Base-by-base conservation (phyloP, 2,329 filamentous ascomycete genomes). In the Fusarium sp. region DNA sequence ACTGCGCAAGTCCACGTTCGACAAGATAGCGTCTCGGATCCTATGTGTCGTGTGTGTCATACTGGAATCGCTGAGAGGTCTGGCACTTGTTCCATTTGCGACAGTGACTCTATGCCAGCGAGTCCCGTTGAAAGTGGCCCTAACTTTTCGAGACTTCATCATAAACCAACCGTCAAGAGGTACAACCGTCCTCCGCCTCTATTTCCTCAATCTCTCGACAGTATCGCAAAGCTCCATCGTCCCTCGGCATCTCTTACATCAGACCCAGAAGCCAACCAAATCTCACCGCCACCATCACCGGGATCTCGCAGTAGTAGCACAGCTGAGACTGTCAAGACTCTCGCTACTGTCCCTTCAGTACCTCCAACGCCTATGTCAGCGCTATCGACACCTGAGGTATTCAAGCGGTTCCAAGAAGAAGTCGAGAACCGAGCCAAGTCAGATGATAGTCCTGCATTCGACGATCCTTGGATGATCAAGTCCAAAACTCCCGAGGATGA, bases 41-140 rank as follows among this genome's bases (percentile, higher is more conserved):
- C 66, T 2, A 54, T 72, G 40, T 76, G 74, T 12, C 62, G 72
- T 3, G 45, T 68, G 16, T 76, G 74, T 13, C 71, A 76, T 7
- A 61, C 56, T 14, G 65, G 71, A 18, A 49, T 74, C 13, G 74
- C 74, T 14, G 74, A 76, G 46, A 49, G 49, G 12, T 75, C 67
- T 32, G 74, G 71, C 3, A 25, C 63, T 6, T 76, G 74, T 24
- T 75, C 69, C 32, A 65, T 51, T 27, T 76, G 74, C 54, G 73
- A 70, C 12, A 72, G 72, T n/a, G 74, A 74, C 22, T 57, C 68
- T 10, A 45, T 46, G 24, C 48, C 55, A 3, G 32, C 64, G 11
- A 71, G 47, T 12, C 64, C 64, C 5, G 25, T 56, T 4, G 67
- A 59, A 18, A 58, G 24, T 44, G 46, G 40, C 16, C 48, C 32